Evolutionary conservation across 2,329 filamentous ascomycete genomes (phyloP).

Genomic region (Monosporascus sp.): DNA sequence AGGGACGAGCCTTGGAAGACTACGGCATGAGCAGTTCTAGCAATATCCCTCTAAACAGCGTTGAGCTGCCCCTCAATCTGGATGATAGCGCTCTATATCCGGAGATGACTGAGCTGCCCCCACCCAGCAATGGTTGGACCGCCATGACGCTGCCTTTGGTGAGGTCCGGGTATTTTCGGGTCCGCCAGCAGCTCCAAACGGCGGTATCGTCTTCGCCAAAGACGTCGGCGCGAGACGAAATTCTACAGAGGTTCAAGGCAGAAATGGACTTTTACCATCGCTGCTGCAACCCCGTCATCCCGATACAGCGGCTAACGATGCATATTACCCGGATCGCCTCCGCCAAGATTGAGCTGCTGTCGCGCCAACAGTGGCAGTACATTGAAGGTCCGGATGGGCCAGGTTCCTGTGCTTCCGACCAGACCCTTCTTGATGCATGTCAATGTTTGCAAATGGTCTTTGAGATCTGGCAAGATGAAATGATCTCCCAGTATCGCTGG

Average conservation of each 20-base stretch:
- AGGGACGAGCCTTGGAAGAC: not conserved
- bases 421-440: not conserved
- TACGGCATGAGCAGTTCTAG: not conserved
- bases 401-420: not conserved
- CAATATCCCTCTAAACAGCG: not conserved
- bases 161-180: not conserved
- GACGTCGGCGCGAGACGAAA: not conserved
- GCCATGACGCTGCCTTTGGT: not conserved
- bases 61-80: not conserved
- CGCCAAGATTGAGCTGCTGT: constrained; percentile 8
- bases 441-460: not conserved
- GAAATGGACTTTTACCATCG: constrained; percentile 1
- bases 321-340: constrained; percentile 1
- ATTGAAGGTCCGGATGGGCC: not conserved
- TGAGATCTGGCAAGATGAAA: not conserved
- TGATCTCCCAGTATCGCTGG: constrained; percentile 2
- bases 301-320: constrained; percentile 5
- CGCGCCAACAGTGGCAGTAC: constrained; percentile 6
- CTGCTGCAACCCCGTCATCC: constrained; percentile 11
- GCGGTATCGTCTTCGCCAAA: not conserved
- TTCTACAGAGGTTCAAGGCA: not conserved
- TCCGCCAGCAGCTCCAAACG: not conserved
- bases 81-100: not conserved
- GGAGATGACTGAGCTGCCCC: not conserved
- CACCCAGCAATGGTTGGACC: not conserved